A percentile compares a stretch with the other conserved stretches of the same genome.
Evolutionary conservation across 2,329 filamentous ascomycete species (phyloP).

Genomic region (Trichoderma sp.): DNA sequence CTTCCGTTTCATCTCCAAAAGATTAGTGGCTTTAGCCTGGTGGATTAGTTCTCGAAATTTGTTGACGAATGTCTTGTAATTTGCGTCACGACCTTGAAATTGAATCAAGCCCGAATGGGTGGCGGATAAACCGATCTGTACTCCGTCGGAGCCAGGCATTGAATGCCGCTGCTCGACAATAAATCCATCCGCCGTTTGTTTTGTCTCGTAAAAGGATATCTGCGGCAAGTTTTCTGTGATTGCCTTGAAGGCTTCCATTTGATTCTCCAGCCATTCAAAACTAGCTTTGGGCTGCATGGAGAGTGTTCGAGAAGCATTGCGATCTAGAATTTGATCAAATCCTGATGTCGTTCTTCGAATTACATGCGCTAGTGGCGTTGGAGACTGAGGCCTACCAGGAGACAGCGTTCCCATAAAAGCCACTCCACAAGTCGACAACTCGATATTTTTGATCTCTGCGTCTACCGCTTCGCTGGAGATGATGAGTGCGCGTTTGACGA

Average conservation of each 20-base stretch:
- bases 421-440: slow-evolving; percentile 37
- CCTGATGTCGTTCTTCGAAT: slow-evolving; percentile 35
- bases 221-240: slow-evolving; percentile 34
- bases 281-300: slow-evolving; percentile 28
- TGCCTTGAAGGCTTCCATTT: slow-evolving; percentile 38
- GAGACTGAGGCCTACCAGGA: slow-evolving; percentile 33
- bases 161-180: slow-evolving; percentile 36
- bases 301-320: background rate
- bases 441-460: slow-evolving; percentile 33
- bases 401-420: slow-evolving; percentile 37
- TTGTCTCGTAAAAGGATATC: slow-evolving; percentile 38
- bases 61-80: slow-evolving; percentile 34
- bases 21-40: slow-evolving; percentile 24
- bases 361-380: slow-evolving; percentile 35
- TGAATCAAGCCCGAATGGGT: slow-evolving; percentile 35
- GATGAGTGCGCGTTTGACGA: slow-evolving; percentile 38
- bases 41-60: slow-evolving; percentile 35
- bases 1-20: slow-evolving; percentile 33
- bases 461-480: slow-evolving; percentile 37
- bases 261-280: slow-evolving; percentile 36
- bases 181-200: slow-evolving; percentile 33
- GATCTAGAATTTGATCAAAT: slow-evolving; percentile 23
- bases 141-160: slow-evolving; percentile 35
- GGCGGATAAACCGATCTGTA: slow-evolving; percentile 33
- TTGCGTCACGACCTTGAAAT: slow-evolving; percentile 35